Evolutionary conservation across 192 early-diverging fungal species (phyloP).

Genomic region (Rhizophlyctis rosea): DNA sequence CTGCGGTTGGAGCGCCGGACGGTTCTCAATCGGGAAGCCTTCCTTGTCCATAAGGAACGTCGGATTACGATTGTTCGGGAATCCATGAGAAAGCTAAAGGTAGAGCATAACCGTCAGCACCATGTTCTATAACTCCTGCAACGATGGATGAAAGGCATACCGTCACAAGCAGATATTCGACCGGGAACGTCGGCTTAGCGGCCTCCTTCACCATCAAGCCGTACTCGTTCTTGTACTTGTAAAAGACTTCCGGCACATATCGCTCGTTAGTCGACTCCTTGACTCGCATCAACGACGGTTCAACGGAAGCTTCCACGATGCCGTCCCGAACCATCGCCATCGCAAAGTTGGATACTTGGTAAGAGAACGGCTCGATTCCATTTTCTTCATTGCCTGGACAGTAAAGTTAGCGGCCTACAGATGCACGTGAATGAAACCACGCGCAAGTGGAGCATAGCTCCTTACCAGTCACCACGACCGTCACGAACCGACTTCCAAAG

Average conservation of each 20-base stretch:
- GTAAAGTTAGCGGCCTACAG: not conserved
- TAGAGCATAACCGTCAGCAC: constrained; percentile 14
- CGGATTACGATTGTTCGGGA: constrained; percentile 76
- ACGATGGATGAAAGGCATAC: constrained; percentile 43
- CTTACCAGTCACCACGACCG: constrained; percentile 79
- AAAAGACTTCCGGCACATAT: constrained; percentile 97
- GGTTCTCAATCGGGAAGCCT: constrained; percentile 78
- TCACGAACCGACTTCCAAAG: constrained; percentile 93
- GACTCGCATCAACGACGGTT: constrained; percentile 84
- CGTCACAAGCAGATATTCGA: constrained; percentile 94
- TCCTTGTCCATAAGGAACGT: constrained; percentile 62
- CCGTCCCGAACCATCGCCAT: constrained; percentile 88
- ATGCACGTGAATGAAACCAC: not conserved
- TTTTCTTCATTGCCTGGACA: constrained; percentile 70
- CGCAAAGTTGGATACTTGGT: constrained; percentile 89
- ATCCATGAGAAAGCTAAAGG: constrained; percentile 74
- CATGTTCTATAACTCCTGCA: no score
- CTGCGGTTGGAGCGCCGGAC: constrained; percentile 50
- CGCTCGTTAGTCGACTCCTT: constrained; percentile 66
- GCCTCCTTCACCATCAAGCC: constrained; percentile 77
- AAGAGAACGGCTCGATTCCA: constrained; percentile 79
- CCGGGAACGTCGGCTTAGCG: constrained; percentile 94
- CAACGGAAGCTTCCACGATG: constrained; percentile 84
- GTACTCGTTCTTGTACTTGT: constrained; percentile 95
- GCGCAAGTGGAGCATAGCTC: no score